Percentiles rank a stretch among this genome's conserved stretches.
Conservation (phyloP, 1,284 basidiomycete species). For the Phellinidium pouzarii region DNA sequence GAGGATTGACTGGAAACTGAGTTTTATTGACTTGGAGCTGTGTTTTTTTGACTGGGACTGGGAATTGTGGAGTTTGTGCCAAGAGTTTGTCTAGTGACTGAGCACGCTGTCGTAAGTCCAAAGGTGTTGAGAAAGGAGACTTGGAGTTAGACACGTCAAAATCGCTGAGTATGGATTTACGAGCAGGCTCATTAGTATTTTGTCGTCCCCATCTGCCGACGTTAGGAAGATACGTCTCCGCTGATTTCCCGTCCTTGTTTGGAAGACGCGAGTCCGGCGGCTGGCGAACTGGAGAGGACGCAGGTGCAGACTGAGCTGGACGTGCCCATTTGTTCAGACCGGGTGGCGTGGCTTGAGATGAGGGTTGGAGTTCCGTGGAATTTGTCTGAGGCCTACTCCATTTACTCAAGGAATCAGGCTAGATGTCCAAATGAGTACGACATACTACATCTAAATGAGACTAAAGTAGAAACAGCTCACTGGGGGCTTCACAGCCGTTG, state of each 20-base stretch:
- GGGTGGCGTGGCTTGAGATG: background rate
- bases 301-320: background rate
- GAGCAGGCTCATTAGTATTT: background rate
- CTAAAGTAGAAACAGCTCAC: conserved; percentile 1
- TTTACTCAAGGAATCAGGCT: conserved; percentile 1
- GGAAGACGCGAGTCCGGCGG: background rate
- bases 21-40: no score
- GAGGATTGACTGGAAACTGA: no score
- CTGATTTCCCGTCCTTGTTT: no score
- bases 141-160: background rate
- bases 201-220: conserved; percentile 17
- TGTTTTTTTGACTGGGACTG: no score
- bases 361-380: background rate
- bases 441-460: background rate
- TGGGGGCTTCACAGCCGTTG: conserved; percentile 10
- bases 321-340: conserved; percentile 9
- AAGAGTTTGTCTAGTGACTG: background rate
- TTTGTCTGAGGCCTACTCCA: background rate
- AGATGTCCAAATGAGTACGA: background rate
- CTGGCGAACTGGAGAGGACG: background rate
- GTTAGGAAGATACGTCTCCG: conserved; percentile 8
- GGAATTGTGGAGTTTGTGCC: no score
- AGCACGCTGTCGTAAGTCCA: background rate
- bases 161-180: background rate
- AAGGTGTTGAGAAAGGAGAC: background rate